Evolutionary conservation across 2,329 filamentous ascomycete genomes (phyloP).

Genomic region (Colletotrichum paranaense): DNA sequence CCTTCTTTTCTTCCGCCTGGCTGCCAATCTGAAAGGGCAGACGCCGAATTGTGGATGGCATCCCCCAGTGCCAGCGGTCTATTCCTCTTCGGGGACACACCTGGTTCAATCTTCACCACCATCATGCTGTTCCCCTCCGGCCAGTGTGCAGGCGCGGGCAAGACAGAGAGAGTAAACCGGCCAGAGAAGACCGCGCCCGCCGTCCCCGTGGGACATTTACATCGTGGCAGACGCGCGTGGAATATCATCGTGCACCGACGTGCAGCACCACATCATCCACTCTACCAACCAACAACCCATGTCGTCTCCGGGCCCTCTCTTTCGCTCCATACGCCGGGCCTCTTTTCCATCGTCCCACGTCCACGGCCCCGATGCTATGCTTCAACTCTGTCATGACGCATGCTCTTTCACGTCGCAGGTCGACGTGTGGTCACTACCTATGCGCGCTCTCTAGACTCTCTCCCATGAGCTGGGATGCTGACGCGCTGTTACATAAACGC

Average conservation of each 20-base stretch:
- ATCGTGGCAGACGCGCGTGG: constrained; percentile 31
- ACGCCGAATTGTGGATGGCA: constrained; percentile 4
- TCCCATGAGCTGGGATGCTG: not conserved
- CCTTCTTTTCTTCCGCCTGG: not conserved
- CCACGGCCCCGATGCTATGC: not conserved
- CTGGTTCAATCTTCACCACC: constrained; percentile 1
- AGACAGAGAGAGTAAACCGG: not conserved
- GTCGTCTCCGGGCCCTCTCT: not conserved
- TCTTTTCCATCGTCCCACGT: constrained; percentile 10
- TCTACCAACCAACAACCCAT: not conserved
- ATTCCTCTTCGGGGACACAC: constrained; percentile 10
- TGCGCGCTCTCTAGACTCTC: too few relatives aligned
- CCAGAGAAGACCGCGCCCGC: not conserved
- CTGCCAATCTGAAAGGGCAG: not conserved
- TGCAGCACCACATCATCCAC: not conserved
- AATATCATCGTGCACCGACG: constrained; percentile 12
- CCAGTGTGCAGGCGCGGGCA: not conserved
- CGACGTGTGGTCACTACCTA: not conserved
- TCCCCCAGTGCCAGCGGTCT: not conserved
- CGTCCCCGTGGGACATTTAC: constrained; percentile 6
- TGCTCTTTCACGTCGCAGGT: not conserved
- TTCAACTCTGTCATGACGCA: constrained; percentile 9
- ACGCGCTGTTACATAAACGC: constrained; percentile 23
- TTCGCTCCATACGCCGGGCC: constrained; percentile 1
- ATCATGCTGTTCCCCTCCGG: not conserved